Percentiles rank a stretch among this genome's conserved stretches.
Evolutionary conservation across 2,329 filamentous ascomycete genomes (phyloP).

Genomic region (Aspergillus bombycis): DNA sequence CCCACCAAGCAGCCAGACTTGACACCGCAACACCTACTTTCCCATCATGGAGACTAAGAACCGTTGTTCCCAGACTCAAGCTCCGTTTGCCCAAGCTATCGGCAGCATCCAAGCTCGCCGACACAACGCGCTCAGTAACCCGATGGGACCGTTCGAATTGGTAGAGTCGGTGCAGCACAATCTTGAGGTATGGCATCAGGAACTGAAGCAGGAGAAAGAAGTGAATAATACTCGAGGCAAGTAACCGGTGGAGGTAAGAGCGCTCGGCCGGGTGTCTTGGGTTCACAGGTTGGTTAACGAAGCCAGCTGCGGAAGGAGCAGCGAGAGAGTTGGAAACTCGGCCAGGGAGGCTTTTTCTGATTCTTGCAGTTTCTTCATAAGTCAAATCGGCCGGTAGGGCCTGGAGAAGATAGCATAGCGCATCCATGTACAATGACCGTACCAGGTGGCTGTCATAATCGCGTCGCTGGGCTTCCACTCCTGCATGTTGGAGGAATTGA

Average conservation of each 20-base stretch:
- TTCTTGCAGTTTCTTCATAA: conserved; percentile 31
- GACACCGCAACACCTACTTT: conserved; percentile 63
- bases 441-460: conserved; percentile 35
- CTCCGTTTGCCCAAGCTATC: conserved; percentile 58
- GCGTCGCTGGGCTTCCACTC: conserved; percentile 38
- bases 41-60: conserved; percentile 66
- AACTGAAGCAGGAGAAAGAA: conserved; percentile 64
- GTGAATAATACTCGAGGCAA: conserved; percentile 61
- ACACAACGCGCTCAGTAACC: conserved; percentile 62
- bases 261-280: conserved; percentile 10
- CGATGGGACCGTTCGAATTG: conserved; percentile 68
- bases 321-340: conserved; percentile 18
- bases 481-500: conserved; percentile 39
- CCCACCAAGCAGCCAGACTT: conserved; percentile 62
- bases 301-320: neutral
- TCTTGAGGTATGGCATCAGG: conserved; percentile 62
- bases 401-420: conserved; percentile 42
- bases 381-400: conserved; percentile 37
- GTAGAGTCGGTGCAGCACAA: conserved; percentile 58
- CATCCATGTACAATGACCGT: conserved; percentile 40
- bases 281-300: neutral
- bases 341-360: conserved; percentile 33
- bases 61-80: conserved; percentile 55
- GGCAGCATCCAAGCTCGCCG: conserved; percentile 55
- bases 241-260: conserved; percentile 62